phyloP scores from a whole-genome alignment of 768 basidiomycete species.

The Polyporus arcularius region DNA sequence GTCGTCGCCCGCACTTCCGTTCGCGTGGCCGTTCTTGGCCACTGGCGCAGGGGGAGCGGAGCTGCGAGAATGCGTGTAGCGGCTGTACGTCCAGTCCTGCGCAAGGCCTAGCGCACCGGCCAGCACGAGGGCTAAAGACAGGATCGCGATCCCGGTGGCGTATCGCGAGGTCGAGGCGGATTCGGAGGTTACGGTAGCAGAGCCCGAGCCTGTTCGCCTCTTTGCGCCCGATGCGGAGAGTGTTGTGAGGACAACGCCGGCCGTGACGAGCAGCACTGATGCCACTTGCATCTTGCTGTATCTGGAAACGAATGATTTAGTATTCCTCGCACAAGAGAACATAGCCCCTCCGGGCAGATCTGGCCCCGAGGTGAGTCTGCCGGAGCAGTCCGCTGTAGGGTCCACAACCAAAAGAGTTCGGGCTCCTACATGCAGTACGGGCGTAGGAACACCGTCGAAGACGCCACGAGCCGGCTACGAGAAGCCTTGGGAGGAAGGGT shows the following conservation, averaged over 20 bases:
- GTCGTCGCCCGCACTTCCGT: neutral
- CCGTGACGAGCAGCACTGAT: conserved; percentile 79
- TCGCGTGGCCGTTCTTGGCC: conserved; percentile 1
- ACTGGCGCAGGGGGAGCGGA: conserved; percentile 12
- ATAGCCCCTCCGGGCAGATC: no score
- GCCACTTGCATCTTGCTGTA: conserved; percentile 65
- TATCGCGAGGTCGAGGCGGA: conserved; percentile 39
- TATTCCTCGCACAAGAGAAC: neutral
- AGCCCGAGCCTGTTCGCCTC: neutral
- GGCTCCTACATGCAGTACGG: no score
- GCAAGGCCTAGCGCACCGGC: conserved; percentile 80
- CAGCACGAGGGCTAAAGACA: conserved; percentile 75
- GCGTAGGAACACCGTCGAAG: no score
- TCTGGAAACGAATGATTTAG: conserved; percentile 33
- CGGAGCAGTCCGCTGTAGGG: no score
- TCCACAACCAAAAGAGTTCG: no score
- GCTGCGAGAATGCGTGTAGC: conserved; percentile 36
- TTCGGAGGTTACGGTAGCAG: conserved; percentile 2
- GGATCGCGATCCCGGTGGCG: conserved; percentile 68
- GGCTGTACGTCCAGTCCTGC: conserved; percentile 76
- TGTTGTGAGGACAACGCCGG: conserved; percentile 80
- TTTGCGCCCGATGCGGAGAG: conserved; percentile 62
- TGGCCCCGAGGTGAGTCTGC: no score
- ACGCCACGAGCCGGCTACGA: no score
- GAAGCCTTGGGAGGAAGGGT: no score